phyloP scores from a whole-genome alignment of 2,329 filamentous ascomycete species.

The Phaeosphaeria sp. region DNA sequence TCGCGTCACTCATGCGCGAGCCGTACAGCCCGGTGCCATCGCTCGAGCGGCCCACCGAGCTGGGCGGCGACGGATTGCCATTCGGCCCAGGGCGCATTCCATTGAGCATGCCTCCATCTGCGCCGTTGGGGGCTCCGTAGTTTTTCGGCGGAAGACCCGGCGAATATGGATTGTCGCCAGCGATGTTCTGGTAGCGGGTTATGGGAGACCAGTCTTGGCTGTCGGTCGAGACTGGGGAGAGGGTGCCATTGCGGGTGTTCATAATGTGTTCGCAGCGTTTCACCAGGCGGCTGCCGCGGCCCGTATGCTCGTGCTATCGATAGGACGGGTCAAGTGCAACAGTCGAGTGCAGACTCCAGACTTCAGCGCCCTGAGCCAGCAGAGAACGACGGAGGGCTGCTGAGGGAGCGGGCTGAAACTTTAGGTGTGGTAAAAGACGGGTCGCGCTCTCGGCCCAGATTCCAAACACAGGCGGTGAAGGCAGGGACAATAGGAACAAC shows the following conservation, averaged over 20 bases:
- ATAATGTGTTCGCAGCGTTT: slow-evolving; percentile 35
- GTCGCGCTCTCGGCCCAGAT: slow-evolving; percentile 12
- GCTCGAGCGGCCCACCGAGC: slow-evolving; percentile 85
- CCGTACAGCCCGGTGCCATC: slow-evolving; percentile 74
- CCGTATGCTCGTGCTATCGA: slow-evolving; percentile 16
- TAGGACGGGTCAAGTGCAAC: slow-evolving; percentile 14
- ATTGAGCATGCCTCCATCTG: slow-evolving; percentile 58
- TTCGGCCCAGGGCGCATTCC: slow-evolving; percentile 54
- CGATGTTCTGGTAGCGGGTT: slow-evolving; percentile 46
- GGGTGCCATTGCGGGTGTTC: slow-evolving; percentile 48
- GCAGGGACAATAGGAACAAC: slow-evolving; percentile 13
- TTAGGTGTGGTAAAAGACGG: slow-evolving; percentile 14
- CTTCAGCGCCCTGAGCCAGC: slow-evolving; percentile 9
- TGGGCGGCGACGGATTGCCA: slow-evolving; percentile 79
- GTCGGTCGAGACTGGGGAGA: slow-evolving; percentile 50
- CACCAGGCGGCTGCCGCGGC: slow-evolving; percentile 29
- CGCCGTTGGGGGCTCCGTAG: slow-evolving; percentile 43
- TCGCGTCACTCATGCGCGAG: slow-evolving; percentile 59
- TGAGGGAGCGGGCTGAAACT: slow-evolving; percentile 19
- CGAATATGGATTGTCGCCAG: slow-evolving; percentile 48
- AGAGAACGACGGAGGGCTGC: slow-evolving; percentile 9
- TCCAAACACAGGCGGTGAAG: slow-evolving; percentile 19
- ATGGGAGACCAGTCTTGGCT: slow-evolving; percentile 51
- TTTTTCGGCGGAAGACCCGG: slow-evolving; percentile 43
- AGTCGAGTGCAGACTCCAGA: slow-evolving; percentile 1